Evolutionary conservation across 108 stramenopile genomes (phyloP), one percentile per base, ranked within the genome.

Genomic region (Cyclostephanos invisitatus): DNA sequence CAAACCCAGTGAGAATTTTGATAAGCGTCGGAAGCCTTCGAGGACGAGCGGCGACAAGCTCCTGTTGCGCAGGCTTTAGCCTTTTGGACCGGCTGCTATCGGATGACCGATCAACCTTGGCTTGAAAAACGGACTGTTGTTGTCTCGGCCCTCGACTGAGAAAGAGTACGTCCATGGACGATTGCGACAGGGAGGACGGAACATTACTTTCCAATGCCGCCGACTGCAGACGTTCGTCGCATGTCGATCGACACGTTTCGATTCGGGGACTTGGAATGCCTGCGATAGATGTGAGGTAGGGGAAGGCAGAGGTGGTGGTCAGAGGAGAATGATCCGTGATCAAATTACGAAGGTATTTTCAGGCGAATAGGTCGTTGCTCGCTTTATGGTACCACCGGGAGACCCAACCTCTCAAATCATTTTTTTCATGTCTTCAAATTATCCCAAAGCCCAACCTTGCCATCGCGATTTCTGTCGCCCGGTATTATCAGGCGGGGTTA

Each of bases 1-100:
- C 64, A 53, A 73, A 80, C 17, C 79, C 79, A 7, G 79, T 80
- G 21, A 80, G 73, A 46, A 80, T 73, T 74, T 74, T 80, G 62
- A 80, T 80, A 46, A 80, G 46, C 35, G 68, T 59, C 15, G 79
- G 79, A 22, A 80, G 49, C 68, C 79, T 73, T 59, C 72, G 62
- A 0, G 79, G 79, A 22, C 78, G 78, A 48, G 29, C 10, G 46
- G 47, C 42, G 27, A 8, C 42, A 48, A 24, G 29, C 46, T 27
- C 32, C 47, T 46, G 63, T 5, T 29, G 63, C 14, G 64, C 4
- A 8, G 64, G 64, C 64, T 65, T 61, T 17, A 36, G 37, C n/a
- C 22, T 61, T n/a, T 57, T 17, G 56, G 44, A 0, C 44, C 27
- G 27, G 29, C 29, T 57, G 29, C 56, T 29, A 27, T 27, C 56